These are phyloP conservation scores for Neltuma alba DNA, from an alignment of 306 rosid species.

Conservation along the genomic window DNA sequence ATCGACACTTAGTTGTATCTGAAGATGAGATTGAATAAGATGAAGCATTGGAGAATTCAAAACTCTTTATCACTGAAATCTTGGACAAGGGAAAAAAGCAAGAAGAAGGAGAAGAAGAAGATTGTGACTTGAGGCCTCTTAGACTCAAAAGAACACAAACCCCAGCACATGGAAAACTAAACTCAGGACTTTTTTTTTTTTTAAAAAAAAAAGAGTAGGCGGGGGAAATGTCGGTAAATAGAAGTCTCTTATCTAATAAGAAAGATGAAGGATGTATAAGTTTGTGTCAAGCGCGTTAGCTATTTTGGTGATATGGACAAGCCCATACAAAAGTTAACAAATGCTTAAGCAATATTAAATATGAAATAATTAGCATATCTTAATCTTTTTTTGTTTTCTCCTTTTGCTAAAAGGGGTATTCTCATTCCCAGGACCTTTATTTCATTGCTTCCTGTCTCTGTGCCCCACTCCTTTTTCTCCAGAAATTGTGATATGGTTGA, in stretches of 20 bases:
- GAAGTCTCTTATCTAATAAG: not conserved
- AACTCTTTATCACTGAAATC: not conserved
- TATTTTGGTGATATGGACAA: not conserved
- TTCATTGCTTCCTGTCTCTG: not conserved
- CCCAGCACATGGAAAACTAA: not conserved
- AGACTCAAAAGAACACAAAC: not conserved
- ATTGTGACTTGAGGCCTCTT: not conserved
- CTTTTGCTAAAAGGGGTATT: not conserved
- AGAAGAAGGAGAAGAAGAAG: not conserved
- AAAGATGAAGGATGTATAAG: not conserved
- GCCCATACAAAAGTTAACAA: not conserved
- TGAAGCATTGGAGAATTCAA: not conserved
- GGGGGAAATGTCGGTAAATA: not conserved
- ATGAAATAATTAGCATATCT: not conserved
- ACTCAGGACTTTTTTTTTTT: not conserved
- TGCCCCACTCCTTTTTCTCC: not conserved
- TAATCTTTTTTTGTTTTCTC: not conserved
- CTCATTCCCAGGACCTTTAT: conserved; percentile 10
- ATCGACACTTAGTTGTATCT: not conserved
- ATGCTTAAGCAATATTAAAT: conserved; percentile 2
- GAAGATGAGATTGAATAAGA: not conserved
- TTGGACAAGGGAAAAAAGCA: not conserved
- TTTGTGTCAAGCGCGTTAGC: not conserved
- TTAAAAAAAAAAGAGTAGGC: not conserved
- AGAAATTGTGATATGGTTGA: not conserved